Conservation (phyloP, 441 rosid genomes). For the Gossypium davidsonii region DNA sequence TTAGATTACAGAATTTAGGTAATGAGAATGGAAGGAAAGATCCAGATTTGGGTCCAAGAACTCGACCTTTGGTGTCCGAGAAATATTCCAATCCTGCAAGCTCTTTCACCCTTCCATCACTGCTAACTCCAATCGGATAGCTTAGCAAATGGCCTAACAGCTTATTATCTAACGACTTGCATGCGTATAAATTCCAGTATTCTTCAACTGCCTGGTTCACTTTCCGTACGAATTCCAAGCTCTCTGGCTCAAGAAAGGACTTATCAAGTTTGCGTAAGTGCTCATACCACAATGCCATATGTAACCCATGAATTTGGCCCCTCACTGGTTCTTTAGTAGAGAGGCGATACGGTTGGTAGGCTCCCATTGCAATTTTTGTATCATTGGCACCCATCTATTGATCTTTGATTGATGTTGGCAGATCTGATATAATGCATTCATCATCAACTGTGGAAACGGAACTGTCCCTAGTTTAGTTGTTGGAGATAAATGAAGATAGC, state of each 20-base stretch:
- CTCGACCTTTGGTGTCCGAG: slow-evolving; percentile 78
- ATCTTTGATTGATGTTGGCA: slow-evolving; percentile 96
- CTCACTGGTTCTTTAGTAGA: slow-evolving; percentile 60
- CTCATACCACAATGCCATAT: slow-evolving; percentile 87
- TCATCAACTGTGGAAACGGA: slow-evolving; percentile 55
- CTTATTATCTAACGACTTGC: slow-evolving; percentile 64
- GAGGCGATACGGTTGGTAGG: slow-evolving; percentile 64
- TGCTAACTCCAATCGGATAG: slow-evolving; percentile 59
- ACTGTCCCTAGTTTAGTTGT: neutral
- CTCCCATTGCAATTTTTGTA: slow-evolving; percentile 93
- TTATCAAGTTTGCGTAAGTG: slow-evolving; percentile 81
- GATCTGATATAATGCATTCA: slow-evolving; percentile 86
- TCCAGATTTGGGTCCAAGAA: slow-evolving; percentile 78
- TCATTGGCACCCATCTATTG: slow-evolving; percentile 98
- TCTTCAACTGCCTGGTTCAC: slow-evolving; percentile 68
- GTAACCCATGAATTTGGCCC: slow-evolving; percentile 91
- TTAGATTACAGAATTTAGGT: slow-evolving; percentile 27
- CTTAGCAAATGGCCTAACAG: slow-evolving; percentile 87
- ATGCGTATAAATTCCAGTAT: slow-evolving; percentile 85
- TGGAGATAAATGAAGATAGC: neutral
- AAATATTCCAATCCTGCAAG: slow-evolving; percentile 61
- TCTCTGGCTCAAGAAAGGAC: slow-evolving; percentile 76
- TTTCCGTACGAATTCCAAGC: slow-evolving; percentile 49
- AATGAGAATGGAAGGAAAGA: slow-evolving; percentile 86
- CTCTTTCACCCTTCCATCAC: slow-evolving; percentile 59